Evolutionary conservation across 257 asterid genomes (phyloP).

Genomic region (Jacaranda copaia): DNA sequence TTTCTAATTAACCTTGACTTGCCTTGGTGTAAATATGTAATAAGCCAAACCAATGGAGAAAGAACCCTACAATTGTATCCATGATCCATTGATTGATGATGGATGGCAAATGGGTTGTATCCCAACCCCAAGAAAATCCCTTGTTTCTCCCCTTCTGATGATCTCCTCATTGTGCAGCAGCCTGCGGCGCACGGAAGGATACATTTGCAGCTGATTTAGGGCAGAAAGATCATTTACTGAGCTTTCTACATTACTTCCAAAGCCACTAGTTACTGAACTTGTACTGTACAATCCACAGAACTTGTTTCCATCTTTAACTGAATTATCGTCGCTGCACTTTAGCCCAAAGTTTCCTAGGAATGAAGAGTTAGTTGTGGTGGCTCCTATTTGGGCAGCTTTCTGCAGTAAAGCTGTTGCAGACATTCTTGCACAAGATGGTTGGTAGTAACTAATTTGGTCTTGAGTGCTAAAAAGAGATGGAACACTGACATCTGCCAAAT

Average conservation of each 20-base stretch:
- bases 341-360: slow-evolving; percentile 52
- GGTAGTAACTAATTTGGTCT: slow-evolving; percentile 36
- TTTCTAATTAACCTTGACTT: too few species aligned
- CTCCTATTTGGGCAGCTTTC: slow-evolving; percentile 81
- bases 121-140: slow-evolving; percentile 98
- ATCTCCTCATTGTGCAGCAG: too few species aligned
- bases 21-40: too few species aligned
- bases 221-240: slow-evolving; percentile 47
- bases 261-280: slow-evolving; percentile 45
- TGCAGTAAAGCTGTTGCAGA: slow-evolving; percentile 91
- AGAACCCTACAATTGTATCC: slow-evolving; percentile 57
- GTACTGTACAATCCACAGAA: slow-evolving; percentile 55
- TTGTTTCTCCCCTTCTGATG: slow-evolving; percentile 64
- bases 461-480: slow-evolving; percentile 73
- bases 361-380: slow-evolving; percentile 60
- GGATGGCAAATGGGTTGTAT: slow-evolving; percentile 75
- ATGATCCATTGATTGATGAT: slow-evolving; percentile 71
- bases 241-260: slow-evolving; percentile 51
- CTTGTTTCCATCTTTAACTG: not conserved
- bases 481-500: slow-evolving; percentile 42
- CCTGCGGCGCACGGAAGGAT: slow-evolving; percentile 63
- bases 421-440: slow-evolving; percentile 46
- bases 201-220: slow-evolving; percentile 50
- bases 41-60: too few species aligned
- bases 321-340: slow-evolving; percentile 33